A percentile compares a stretch with the other conserved stretches of the same genome.
These are phyloP conservation scores for Eucalyptus regnans DNA, from an alignment of 345 rosid species.

Conservation along the genomic window DNA sequence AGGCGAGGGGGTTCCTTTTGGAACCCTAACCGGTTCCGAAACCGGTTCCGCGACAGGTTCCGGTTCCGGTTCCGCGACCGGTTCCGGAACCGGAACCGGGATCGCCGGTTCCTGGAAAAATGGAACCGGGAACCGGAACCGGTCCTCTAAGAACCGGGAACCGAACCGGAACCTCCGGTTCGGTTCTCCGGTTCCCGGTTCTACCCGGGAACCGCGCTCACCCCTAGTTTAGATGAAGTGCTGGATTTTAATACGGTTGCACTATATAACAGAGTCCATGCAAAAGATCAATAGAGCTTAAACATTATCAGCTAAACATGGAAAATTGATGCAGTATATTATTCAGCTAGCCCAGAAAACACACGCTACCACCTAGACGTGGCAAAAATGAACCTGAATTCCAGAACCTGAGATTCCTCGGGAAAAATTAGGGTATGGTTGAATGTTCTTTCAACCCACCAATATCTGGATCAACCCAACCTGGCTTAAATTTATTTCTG, in stretches of 20 bases:
- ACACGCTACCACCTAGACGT: not conserved
- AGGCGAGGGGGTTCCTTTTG: too few species aligned
- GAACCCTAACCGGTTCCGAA: too few species aligned
- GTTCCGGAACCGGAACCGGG: too few species aligned
- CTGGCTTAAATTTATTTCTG: not conserved
- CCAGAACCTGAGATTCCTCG: not conserved
- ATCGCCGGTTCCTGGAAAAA: too few species aligned
- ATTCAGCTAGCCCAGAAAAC: not conserved
- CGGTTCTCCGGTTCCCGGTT: too few species aligned
- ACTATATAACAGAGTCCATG: not conserved
- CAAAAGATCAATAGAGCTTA: not conserved
- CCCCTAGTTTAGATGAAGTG: not conserved
- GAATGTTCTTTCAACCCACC: not conserved
- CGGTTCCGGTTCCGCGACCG: too few species aligned
- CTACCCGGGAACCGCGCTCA: too few species aligned
- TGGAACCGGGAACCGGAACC: too few species aligned
- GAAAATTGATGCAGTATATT: not conserved
- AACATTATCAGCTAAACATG: not conserved
- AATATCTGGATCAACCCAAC: not conserved
- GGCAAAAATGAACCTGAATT: not conserved
- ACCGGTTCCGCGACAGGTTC: too few species aligned
- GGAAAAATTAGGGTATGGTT: not conserved
- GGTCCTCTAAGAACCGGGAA: too few species aligned
- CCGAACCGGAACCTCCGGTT: too few species aligned
- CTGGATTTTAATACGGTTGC: not conserved